Evolutionary conservation across 306 rosid species (phyloP).

Genomic region (Glycine tomentella): DNA sequence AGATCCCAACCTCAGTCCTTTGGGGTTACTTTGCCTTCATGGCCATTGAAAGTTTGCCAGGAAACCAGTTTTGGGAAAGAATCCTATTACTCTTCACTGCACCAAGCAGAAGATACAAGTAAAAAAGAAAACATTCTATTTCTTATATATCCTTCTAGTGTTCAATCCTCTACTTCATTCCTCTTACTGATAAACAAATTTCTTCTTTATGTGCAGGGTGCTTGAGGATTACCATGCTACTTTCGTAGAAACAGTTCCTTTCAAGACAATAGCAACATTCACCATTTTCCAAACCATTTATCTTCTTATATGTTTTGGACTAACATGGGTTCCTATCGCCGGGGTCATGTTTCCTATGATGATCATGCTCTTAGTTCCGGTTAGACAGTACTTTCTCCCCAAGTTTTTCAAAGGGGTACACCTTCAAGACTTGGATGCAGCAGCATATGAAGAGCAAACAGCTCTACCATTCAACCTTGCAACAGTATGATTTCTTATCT

Average conservation of each 20-base stretch:
- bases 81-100: conserved; percentile 91
- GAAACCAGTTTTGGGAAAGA: conserved; percentile 99
- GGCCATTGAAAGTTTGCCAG: conserved; percentile 99
- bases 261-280: conserved; percentile 78
- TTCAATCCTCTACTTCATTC: neutral
- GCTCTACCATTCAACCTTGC: conserved; percentile 82
- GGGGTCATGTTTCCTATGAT: conserved; percentile 92
- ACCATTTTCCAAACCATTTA: conserved; percentile 85
- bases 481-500: conserved; percentile 57
- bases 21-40: conserved; percentile 99
- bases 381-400: conserved; percentile 88
- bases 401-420: conserved; percentile 91
- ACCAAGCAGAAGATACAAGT: conserved; percentile 88
- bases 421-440: conserved; percentile 98
- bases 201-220: conserved; percentile 67
- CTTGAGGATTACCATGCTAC: conserved; percentile 96
- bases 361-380: conserved; percentile 97
- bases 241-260: conserved; percentile 98
- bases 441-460: conserved; percentile 88
- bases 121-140: conserved; percentile 52
- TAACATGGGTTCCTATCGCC: conserved; percentile 97
- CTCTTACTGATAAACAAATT: conserved; percentile 27
- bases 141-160: neutral
- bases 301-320: conserved; percentile 87
- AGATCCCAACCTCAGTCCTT: conserved; percentile 95